A percentile compares a stretch with the other conserved stretches of the same genome.
These are phyloP conservation scores for Pythium folliculosum DNA, from an alignment of 352 stramenopile species.

Conservation along the genomic window DNA sequence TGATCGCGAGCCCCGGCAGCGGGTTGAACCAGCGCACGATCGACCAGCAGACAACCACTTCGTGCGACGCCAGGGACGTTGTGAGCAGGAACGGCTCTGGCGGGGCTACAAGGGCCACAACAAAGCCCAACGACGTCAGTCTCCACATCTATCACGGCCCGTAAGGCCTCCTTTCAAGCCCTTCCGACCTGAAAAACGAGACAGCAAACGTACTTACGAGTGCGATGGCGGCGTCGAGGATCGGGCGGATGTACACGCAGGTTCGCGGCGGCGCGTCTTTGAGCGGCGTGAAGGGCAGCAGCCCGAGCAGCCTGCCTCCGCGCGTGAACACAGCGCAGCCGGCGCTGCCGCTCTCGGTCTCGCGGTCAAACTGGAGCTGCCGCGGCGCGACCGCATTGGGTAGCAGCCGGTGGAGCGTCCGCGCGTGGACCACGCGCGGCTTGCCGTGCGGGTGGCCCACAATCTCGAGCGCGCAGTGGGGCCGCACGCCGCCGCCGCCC, in stretches of 20 bases:
- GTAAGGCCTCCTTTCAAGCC: too few relatives aligned
- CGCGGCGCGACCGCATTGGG: conserved; percentile 64
- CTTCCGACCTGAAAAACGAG: too few relatives aligned
- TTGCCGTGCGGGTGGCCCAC: conserved; percentile 64
- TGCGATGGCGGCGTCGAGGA: conserved; percentile 40
- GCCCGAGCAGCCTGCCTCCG: conserved; percentile 55
- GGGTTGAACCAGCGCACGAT: conserved; percentile 46
- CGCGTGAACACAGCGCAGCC: conserved; percentile 58
- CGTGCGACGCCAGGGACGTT: conserved; percentile 41
- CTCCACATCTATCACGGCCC: too few relatives aligned
- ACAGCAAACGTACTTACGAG: conserved; percentile 63
- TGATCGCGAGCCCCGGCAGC: conserved; percentile 37
- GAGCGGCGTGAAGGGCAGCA: conserved; percentile 43
- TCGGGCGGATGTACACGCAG: conserved; percentile 60
- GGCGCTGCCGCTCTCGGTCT: conserved; percentile 42
- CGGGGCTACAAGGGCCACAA: conserved; percentile 42
- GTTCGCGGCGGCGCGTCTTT: conserved; percentile 36
- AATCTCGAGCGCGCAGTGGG: conserved; percentile 40
- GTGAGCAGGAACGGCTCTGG: conserved; percentile 61
- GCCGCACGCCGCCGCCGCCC: conserved; percentile 20
- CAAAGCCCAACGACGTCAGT: background rate
- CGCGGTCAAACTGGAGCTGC: conserved; percentile 43
- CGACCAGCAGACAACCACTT: conserved; percentile 63
- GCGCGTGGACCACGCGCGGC: conserved; percentile 47
- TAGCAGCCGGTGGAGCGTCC: conserved; percentile 36